phyloP scores from a whole-genome alignment of 2,329 filamentous ascomycete genomes.

The Aspergillus ibericus region DNA sequence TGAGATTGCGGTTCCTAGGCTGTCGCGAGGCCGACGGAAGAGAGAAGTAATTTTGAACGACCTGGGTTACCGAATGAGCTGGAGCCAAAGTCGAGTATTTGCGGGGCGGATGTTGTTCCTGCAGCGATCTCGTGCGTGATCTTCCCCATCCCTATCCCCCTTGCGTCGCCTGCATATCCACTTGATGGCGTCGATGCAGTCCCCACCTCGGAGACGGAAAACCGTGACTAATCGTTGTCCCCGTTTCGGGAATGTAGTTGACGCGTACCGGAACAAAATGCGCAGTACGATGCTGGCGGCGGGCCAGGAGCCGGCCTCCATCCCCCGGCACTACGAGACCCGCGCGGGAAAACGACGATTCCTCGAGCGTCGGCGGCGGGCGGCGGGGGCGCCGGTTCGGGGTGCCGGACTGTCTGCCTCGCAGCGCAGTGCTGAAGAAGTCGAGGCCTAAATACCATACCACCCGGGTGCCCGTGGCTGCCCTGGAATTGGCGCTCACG shows the following conservation, averaged over 20 bases:
- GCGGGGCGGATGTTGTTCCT: constrained; percentile 82
- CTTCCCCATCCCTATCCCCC: constrained; percentile 1
- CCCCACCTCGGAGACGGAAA: constrained; percentile 9
- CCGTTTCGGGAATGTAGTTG: constrained; percentile 59
- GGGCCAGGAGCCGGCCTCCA: constrained; percentile 70
- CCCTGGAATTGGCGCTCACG: too few relatives aligned
- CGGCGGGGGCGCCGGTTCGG: constrained; percentile 10
- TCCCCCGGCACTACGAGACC: constrained; percentile 85
- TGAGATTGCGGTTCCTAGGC: constrained; percentile 72
- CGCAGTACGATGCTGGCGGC: constrained; percentile 75
- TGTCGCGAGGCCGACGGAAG: constrained; percentile 66
- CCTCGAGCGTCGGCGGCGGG: constrained; percentile 50
- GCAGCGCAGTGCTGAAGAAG: constrained; percentile 38
- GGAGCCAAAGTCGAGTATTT: constrained; percentile 92
- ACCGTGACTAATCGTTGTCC: constrained; percentile 3
- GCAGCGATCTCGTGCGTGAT: constrained; percentile 80
- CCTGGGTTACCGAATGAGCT: constrained; percentile 90
- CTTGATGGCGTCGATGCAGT: neutral
- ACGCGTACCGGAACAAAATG: constrained; percentile 92
- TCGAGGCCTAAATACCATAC: constrained; percentile 26
- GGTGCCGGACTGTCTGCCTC: constrained; percentile 29
- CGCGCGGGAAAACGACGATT: constrained; percentile 79
- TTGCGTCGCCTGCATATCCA: constrained; percentile 9
- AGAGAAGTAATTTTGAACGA: constrained; percentile 93
- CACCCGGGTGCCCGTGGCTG: too few relatives aligned